Evolutionary conservation across 179 eudicot genomes (phyloP).

Genomic region (Beta macrorhiza): DNA sequence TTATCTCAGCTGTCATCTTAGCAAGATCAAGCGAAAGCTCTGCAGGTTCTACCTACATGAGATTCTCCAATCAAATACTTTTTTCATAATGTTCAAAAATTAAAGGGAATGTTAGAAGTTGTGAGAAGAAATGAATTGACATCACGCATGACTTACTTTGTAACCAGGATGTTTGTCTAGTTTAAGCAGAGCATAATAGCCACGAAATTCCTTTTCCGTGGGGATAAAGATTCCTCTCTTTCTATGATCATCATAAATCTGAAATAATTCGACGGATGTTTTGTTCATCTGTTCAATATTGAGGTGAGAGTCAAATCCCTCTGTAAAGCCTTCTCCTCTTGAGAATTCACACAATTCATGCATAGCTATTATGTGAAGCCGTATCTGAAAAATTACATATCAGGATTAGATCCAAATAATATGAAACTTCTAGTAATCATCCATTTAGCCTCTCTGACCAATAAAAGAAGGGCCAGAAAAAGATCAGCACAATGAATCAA

Average conservation of each 20-base stretch:
- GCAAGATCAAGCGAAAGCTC: slow-evolving; percentile 99
- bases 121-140: slow-evolving; percentile 7
- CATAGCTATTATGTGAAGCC: slow-evolving; percentile 96
- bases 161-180: slow-evolving; percentile 99
- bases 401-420: slow-evolving; percentile 3
- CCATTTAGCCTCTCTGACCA: slow-evolving; percentile 1
- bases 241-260: slow-evolving; percentile 93
- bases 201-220: slow-evolving; percentile 92
- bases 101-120: not conserved
- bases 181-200: slow-evolving; percentile 97
- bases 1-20: slow-evolving; percentile 86
- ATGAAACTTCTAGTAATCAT: not conserved
- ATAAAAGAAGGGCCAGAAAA: slow-evolving; percentile 3
- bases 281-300: slow-evolving; percentile 99
- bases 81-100: not conserved
- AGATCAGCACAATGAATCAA: not conserved
- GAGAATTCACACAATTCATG: slow-evolving; percentile 96
- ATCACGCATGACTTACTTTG: slow-evolving; percentile 59
- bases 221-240: slow-evolving; percentile 76
- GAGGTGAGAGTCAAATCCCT: slow-evolving; percentile 98
- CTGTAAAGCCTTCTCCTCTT: slow-evolving; percentile 95
- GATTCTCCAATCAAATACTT: slow-evolving; percentile 18
- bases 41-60: slow-evolving; percentile 93
- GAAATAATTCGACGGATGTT: slow-evolving; percentile 95
- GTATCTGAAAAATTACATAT: slow-evolving; percentile 60